Evolutionary conservation across 75 land plant genomes (phyloP), one percentile per base, ranked within the genome.

Genomic region (Cupressus sempervirens): DNA sequence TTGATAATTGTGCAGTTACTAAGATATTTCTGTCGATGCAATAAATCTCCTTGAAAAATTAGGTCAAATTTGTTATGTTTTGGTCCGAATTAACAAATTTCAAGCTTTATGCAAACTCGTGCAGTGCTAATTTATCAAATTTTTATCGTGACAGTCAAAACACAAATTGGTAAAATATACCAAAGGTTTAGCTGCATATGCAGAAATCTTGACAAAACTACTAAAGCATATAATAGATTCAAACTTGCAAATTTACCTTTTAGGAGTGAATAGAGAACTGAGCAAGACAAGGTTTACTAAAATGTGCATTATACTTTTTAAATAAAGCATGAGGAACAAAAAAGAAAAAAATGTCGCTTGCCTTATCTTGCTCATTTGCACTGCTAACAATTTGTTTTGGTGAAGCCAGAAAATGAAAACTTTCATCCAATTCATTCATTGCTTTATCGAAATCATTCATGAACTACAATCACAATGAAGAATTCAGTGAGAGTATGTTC

Each of bases 391-490:
- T 91, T 88, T 93, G 98, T 82, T 97, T 97, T 34, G 88, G 38
- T 81, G 95, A 94, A 82, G 92, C 62, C 73, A 96, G 91, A 77
- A 98, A 94, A 23, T 89, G 77, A 89, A 89, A 94, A 36, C 86
- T 89, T 6, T 92, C 94, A 84, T 94, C 98, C 30, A 98, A 94
- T 53, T 81, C 83, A 87, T 96, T 94, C 98, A 98, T 98, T 15
- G 96, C 98, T 88, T 91, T 86, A 86, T 98, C 92, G 87, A 98
- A 98, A 50, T 92, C 92, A 87, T 98, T 98, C 98, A 98, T 92
- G 88, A 89, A 96, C 99, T 97, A 92, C 29, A 54, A 79, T 43
- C 23, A 79, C 65, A 86, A 86, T 18, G 54, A 52, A 87, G 7
- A 43, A 86, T 14, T 38, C 34, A 76, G 79, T 76, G 26, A 76